A percentile compares a stretch with the other conserved stretches of the same genome.
These are phyloP conservation scores for Ilyonectria robusta DNA, from an alignment of 2,329 filamentous ascomycete species.

Conservation along the genomic window DNA sequence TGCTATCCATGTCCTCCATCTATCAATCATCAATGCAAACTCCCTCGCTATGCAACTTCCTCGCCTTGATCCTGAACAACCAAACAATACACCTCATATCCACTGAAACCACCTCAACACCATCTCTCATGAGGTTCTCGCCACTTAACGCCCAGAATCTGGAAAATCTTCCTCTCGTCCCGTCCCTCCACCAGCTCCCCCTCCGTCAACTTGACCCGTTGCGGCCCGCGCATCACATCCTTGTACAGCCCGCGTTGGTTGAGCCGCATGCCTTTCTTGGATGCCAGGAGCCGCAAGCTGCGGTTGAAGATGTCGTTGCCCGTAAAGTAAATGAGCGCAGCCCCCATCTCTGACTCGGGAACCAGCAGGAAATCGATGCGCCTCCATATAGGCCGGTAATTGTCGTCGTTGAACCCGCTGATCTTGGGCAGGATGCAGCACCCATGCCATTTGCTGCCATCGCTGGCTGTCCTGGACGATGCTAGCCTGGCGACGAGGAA, in stretches of 20 bases:
- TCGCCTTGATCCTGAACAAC: background rate
- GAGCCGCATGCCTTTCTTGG: constrained; percentile 84
- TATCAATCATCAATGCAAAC: too few relatives aligned
- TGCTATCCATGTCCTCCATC: background rate
- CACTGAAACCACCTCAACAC: constrained; percentile 65
- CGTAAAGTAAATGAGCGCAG: constrained; percentile 93
- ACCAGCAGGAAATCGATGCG: constrained; percentile 90
- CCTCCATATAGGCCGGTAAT: constrained; percentile 74
- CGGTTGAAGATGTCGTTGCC: constrained; percentile 96
- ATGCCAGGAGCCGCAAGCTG: constrained; percentile 84
- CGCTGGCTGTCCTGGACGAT: constrained; percentile 58
- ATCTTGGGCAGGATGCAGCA: constrained; percentile 77
- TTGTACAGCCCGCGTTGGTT: constrained; percentile 87
- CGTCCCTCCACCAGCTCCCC: constrained; percentile 81
- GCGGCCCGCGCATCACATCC: constrained; percentile 74
- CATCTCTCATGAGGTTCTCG: constrained; percentile 82
- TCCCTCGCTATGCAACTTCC: background rate
- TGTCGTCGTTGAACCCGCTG: constrained; percentile 50
- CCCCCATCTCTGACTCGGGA: constrained; percentile 83
- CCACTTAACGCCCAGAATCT: constrained; percentile 87
- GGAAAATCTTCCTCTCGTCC: constrained; percentile 86
- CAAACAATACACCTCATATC: background rate
- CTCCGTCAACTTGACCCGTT: constrained; percentile 73
- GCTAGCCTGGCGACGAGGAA: constrained; percentile 83
- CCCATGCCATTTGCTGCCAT: constrained; percentile 89